Conservation (phyloP, 2,329 filamentous ascomycete species). For the Sarocladiaceae sp. region DNA sequence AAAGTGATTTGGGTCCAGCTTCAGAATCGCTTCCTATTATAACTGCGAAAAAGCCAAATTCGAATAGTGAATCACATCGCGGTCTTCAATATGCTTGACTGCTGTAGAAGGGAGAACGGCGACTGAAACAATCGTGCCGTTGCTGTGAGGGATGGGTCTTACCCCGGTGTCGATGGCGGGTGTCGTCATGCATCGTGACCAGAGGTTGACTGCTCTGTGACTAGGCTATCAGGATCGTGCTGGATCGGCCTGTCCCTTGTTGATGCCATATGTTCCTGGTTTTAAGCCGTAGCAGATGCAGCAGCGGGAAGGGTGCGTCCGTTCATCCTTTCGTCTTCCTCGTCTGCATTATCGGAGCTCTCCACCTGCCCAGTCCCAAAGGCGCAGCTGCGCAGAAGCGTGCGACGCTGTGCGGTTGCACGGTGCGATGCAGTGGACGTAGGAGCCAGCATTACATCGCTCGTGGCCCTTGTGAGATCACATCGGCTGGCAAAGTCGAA, state of each 20-base stretch:
- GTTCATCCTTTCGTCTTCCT: neutral
- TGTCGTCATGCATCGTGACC: conserved; percentile 8
- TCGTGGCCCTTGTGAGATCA: neutral
- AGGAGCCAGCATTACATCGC: neutral
- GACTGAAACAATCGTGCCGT: neutral
- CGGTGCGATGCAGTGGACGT: neutral
- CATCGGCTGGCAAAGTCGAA: neutral
- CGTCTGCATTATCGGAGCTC: neutral
- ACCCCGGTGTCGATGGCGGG: neutral
- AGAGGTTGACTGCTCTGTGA: too few species aligned
- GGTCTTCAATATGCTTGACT: neutral
- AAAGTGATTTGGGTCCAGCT: too few species aligned
- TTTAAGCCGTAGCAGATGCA: too few species aligned
- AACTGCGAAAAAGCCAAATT: too few species aligned
- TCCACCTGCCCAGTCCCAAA: conserved; percentile 3
- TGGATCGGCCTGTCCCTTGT: too few species aligned
- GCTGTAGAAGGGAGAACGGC: too few species aligned
- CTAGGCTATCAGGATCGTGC: too few species aligned
- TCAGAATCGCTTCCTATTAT: too few species aligned
- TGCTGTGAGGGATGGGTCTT: conserved; percentile 4
- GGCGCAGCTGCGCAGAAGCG: conserved; percentile 8
- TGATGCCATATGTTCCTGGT: too few species aligned
- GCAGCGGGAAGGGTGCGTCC: conserved; percentile 4
- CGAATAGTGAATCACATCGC: neutral
- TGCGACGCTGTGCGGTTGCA: conserved; percentile 3